Evolutionary conservation across 169 alveolate genomes (phyloP), one percentile per base, ranked within the genome.

Genomic region (Besnoitia besnoiti): DNA sequence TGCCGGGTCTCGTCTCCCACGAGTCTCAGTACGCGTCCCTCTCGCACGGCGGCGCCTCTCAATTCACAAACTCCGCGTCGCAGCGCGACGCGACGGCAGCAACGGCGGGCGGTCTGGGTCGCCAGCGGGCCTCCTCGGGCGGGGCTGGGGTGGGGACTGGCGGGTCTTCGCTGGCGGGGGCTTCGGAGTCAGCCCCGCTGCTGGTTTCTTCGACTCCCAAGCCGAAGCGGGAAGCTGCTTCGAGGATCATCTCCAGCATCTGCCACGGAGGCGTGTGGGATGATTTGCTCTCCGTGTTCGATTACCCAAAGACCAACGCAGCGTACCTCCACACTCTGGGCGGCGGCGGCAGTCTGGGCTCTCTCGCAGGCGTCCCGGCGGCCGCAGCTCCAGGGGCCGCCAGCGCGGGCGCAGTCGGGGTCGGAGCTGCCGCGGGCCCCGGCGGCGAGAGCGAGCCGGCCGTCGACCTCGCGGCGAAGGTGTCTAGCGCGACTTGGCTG

Each of bases 401-500:
- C 8, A 10, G 44, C 8, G 80, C 80, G 94, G 96, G 84, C 89
- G 51, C 79, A 92, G 89, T 24, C 8, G 80, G 40, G 39, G 80
- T 67, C 10, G 80, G 35, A 7, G 59, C 40, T 3, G 55, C 33
- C 49, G 61, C 87, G 0, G 55, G 40, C 35, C 21, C 61, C 5
- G 87, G 87, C 2, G 87, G 87, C 21, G 87, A n/a, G 10, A 76
- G 89, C 12, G 91, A 85, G 35, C 87, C 90, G 2, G 85, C 88
- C 67, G 94, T 95, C n/a, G 97, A 97, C 62, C 93, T 97, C 91
- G 98, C 98, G 49, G 97, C 98, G 35, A 95, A 96, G 44, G 97
- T 97, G 27, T 97, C 98, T 61, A 96, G 96, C 76, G 98, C 98
- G 21, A 97, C 99, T 16, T 97, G 99, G 99, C 94, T 97, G 61